phyloP scores from a whole-genome alignment of 192 early-diverging fungal species.

The Spinellus fusiger region DNA sequence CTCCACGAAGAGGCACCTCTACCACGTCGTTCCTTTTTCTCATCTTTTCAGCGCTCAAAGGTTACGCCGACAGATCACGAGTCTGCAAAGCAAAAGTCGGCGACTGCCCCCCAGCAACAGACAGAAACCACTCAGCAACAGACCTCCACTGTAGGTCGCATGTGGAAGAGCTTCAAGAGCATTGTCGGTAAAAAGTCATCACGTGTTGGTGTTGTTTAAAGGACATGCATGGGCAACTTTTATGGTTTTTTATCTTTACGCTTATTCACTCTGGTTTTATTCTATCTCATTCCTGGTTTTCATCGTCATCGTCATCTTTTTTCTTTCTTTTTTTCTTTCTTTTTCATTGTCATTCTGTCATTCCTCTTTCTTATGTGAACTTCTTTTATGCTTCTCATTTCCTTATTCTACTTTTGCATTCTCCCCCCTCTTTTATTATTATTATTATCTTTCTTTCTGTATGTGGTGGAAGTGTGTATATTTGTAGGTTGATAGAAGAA shows the following conservation, averaged over 20 bases:
- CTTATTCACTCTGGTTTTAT: neutral
- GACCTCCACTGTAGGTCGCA: constrained; percentile 7
- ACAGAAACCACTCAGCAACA: neutral
- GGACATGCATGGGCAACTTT: neutral
- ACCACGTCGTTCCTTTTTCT: constrained; percentile 11
- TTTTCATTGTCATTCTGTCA: neutral
- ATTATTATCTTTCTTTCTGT: no score
- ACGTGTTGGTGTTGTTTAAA: constrained; percentile 17
- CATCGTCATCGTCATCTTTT: neutral
- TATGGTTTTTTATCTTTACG: neutral
- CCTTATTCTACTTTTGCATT: neutral
- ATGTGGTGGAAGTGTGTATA: no score
- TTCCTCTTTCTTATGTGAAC: neutral
- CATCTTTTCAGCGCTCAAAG: constrained; percentile 12
- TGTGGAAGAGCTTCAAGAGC: constrained; percentile 25
- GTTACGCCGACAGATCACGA: constrained; percentile 3
- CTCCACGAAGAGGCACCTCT: no score
- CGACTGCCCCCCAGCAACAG: neutral
- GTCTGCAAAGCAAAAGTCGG: neutral
- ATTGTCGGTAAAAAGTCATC: constrained; percentile 22
- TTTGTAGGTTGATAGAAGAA: no score
- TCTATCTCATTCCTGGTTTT: neutral
- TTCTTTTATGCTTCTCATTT: neutral
- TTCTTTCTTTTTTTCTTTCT: neutral
- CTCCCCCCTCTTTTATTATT: no score